phyloP scores from a whole-genome alignment of 2,329 filamentous ascomycete genomes.

The Ophioceras dolichostomum region DNA sequence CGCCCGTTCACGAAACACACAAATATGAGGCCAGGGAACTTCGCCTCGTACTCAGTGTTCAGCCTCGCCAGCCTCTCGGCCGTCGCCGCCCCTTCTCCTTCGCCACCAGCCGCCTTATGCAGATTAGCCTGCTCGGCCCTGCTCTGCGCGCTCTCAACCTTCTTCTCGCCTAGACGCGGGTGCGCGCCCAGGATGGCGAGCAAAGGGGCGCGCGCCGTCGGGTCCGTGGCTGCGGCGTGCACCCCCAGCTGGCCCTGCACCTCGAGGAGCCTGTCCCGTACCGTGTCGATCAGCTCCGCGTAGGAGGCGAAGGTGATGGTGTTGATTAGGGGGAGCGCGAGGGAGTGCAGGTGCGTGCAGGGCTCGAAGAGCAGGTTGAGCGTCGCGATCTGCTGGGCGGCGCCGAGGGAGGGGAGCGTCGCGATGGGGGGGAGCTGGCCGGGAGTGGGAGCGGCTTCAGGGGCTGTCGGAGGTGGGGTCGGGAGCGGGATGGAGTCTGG shows the following conservation, averaged over 20 bases:
- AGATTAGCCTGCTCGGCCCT: conserved; percentile 72
- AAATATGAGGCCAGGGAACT: conserved; percentile 73
- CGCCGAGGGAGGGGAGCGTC: conserved; percentile 41
- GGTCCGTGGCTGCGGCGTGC: conserved; percentile 26
- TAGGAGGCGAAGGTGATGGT: conserved; percentile 51
- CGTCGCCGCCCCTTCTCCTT: conserved; percentile 39
- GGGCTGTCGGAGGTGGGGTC: no score
- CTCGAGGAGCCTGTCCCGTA: conserved; percentile 49
- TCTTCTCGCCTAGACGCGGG: conserved; percentile 70
- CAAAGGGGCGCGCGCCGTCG: conserved; percentile 39
- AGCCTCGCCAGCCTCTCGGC: conserved; percentile 43
- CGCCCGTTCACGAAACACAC: conserved; percentile 88
- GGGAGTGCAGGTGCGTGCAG: conserved; percentile 57
- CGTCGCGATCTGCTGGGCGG: conserved; percentile 38
- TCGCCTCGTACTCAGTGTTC: conserved; percentile 69
- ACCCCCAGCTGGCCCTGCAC: conserved; percentile 33
- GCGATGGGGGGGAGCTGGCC: conserved; percentile 51
- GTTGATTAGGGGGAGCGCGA: conserved; percentile 57
- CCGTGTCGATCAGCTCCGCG: conserved; percentile 51
- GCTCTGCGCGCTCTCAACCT: conserved; percentile 71
- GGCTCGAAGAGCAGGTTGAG: conserved; percentile 82
- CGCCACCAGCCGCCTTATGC: no score
- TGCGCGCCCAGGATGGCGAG: conserved; percentile 68
- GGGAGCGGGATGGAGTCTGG: no score
- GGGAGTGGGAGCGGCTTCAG: no score